These are phyloP conservation scores for Cudoniella acicularis DNA, from an alignment of 495 filamentous ascomycete species.

Conservation along the genomic window DNA sequence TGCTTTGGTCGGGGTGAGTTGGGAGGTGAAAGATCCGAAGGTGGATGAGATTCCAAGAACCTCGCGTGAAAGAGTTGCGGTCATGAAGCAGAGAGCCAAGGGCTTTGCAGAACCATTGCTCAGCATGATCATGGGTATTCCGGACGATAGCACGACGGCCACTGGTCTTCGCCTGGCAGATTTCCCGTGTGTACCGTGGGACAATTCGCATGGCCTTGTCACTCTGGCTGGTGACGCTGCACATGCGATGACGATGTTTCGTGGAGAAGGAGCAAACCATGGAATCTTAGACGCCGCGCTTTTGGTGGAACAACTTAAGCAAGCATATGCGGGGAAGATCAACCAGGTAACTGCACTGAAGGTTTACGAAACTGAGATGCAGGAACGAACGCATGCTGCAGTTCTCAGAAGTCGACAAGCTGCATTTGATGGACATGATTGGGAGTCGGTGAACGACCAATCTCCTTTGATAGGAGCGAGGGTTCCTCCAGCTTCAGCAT, in stretches of 20 bases:
- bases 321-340: conserved; percentile 21
- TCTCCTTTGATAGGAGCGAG: conserved; percentile 7
- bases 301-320: conserved; percentile 20
- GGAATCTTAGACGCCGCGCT: conserved; percentile 28
- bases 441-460: conserved; percentile 3
- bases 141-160: conserved; percentile 29
- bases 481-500: background rate
- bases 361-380: conserved; percentile 29
- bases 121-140: conserved; percentile 34
- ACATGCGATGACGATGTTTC: conserved; percentile 32
- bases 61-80: background rate
- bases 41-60: conserved; percentile 4
- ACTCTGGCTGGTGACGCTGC: conserved; percentile 31
- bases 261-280: conserved; percentile 31
- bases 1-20: conserved; percentile 6
- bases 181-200: conserved; percentile 30
- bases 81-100: conserved; percentile 15
- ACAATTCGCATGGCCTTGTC: conserved; percentile 17
- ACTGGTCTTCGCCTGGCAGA: conserved; percentile 35
- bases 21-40: conserved; percentile 2
- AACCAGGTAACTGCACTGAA: conserved; percentile 14
- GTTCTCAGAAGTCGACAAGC: conserved; percentile 8
- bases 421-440: conserved; percentile 10
- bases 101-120: conserved; percentile 29
- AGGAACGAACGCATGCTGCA: conserved; percentile 19